These are phyloP conservation scores for Epichloe elymi DNA, from an alignment of 2,329 filamentous ascomycete species.

Conservation along the genomic window DNA sequence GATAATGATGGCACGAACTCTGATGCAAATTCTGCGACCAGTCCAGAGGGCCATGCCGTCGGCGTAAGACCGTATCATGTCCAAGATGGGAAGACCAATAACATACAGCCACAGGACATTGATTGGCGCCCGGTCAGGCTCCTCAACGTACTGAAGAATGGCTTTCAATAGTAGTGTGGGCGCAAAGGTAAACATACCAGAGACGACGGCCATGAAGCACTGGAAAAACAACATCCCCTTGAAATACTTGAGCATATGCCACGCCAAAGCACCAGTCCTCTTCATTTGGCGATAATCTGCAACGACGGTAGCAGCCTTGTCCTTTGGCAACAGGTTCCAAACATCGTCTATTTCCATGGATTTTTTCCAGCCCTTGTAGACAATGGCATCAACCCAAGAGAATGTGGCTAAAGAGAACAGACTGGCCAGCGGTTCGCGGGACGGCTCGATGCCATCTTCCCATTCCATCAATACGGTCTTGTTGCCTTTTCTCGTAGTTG, in stretches of 20 bases:
- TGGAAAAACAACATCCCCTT: conserved; percentile 62
- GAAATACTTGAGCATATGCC: conserved; percentile 78
- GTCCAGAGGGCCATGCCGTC: conserved; percentile 86
- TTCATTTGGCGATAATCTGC: conserved; percentile 74
- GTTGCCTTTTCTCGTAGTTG: conserved; percentile 83
- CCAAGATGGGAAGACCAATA: conserved; percentile 73
- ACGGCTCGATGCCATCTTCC: conserved; percentile 78
- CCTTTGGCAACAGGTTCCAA: conserved; percentile 80
- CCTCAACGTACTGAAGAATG: conserved; percentile 89
- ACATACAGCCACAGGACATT: conserved; percentile 97
- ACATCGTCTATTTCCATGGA: conserved; percentile 73
- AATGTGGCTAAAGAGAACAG: conserved; percentile 81
- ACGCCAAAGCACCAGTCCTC: conserved; percentile 65
- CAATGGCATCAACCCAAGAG: conserved; percentile 77
- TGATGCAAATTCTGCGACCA: conserved; percentile 86
- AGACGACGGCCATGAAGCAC: conserved; percentile 64
- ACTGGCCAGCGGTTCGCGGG: conserved; percentile 75
- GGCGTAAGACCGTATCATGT: conserved; percentile 66
- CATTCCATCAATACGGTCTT: conserved; percentile 78
- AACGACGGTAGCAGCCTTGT: conserved; percentile 74
- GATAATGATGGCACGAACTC: conserved; percentile 85
- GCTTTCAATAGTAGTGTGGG: conserved; percentile 83
- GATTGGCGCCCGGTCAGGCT: conserved; percentile 57
- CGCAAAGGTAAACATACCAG: conserved; percentile 75
- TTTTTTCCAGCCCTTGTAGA: conserved; percentile 81